Base-by-base conservation (phyloP, 768 basidiomycete genomes). In the Gloeopeniophorella convolvens region DNA sequence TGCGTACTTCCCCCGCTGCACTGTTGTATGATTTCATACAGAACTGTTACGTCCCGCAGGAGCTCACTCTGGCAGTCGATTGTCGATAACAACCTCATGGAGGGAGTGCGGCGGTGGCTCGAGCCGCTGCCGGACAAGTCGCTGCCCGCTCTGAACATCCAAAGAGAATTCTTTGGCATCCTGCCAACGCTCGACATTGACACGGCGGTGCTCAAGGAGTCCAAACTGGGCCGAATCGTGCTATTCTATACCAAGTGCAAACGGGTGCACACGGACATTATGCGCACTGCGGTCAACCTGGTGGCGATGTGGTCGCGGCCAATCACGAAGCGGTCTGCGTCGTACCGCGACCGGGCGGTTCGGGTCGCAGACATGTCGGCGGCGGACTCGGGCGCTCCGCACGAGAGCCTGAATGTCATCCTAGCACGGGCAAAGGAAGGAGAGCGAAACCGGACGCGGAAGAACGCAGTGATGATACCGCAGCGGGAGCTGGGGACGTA, bases 181-280 rank as follows among this genome's bases (percentile, higher is more conserved):
- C 72, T 99, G 9, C 75, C 74, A 55, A 90, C 85, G 72, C 90
- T 98, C 85, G 85, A 89, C 60, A 93, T 97, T 62, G 95, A 97
- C 68, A 82, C 83, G 27, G 68, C 81, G 16, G 89, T 89, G 5
- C 83, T 99, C 59, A 95, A 94, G 64, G 90, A 95, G 64, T 89
- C 89, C 1, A 82, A 83, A 0, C 75, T 99, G 4, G 96, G 96
- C 13, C 84, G 85, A 50, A 77, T 98, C 59, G 74, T 98, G 32
- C 71, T 95, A 24, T 98, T 98, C 70, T 99, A 99, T 74, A 95
- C 93, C 20, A 93, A 93, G 63, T 89, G 86, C 74, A 90, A 86
- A 65, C 85, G 91, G 37, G 91, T 92, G 40, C 84, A 85, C 4
- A 76, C 86, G 0, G 82, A 85, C 45, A 84, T 99, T 48, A 68